Base-by-base conservation (phyloP, 164 flowering plant species). In the Pachysandra terminalis region DNA sequence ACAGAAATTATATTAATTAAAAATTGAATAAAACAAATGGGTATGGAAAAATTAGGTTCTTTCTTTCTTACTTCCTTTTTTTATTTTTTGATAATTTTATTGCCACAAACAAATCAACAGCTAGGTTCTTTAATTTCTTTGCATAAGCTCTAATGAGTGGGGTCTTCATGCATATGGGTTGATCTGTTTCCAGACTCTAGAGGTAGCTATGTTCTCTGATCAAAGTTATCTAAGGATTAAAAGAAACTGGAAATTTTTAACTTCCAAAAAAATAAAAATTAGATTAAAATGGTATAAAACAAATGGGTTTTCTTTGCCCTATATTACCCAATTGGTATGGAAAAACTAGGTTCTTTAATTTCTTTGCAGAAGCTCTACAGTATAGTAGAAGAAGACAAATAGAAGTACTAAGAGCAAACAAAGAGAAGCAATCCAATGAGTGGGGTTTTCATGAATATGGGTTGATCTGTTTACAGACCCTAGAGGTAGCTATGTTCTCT, bases 161-260 rank as follows among this genome's bases (percentile, higher is more conserved):
- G 69, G 45, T 63, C 64, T 56, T 71, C 74, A 67, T 49, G 68
- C 66, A 68, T n/a, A 56, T 49, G 52, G n/a, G 40, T 37, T 22
- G 60, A 61, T 56, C 64, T 58, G 26, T 48, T 60, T 17, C 61
- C 37, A 32, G 37, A 53, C 70, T 45, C 49, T 65, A 65, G 19
- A 64, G 64, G 70, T 71, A n/a, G 49, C 5, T 57, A 14, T 72
- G 19, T 60, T 35, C 19, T 68, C 61, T 51, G 51, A 65, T 65
- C 56, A 67, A 63, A 63, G 59, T 63, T 66, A 49, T 61, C 69
- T n/a, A 66, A 70, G 21, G 54, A 16, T 56, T 59, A 65, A 74
- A 71, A 24, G n/a, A 58, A 28, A 62, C 60, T 63, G 37, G 59
- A 77, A 65, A 70, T 23, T 59, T 73, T 62, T 68, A 75, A 85